Conservation (phyloP, 2,329 filamentous ascomycete genomes). For the Xylaria sp. region DNA sequence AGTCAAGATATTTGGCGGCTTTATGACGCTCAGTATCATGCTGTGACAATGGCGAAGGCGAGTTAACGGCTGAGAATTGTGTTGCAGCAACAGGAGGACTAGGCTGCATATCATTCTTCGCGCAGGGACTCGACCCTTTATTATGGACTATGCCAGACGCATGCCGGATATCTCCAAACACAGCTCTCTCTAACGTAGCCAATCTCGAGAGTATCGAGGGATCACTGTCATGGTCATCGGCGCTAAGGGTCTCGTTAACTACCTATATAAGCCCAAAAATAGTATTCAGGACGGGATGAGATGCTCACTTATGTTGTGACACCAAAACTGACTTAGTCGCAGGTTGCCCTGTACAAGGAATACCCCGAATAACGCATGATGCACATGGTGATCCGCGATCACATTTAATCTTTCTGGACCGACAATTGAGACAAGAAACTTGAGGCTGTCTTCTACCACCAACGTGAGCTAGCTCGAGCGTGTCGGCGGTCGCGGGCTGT, state of each 20-base stretch:
- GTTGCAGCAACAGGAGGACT: constrained; percentile 10
- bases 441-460: constrained; percentile 38
- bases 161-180: constrained; percentile 29
- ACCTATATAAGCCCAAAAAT: not conserved
- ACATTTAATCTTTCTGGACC: constrained; percentile 44
- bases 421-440: constrained; percentile 42
- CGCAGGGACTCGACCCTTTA: not conserved
- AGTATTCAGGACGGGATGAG: not conserved
- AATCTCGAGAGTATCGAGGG: constrained; percentile 36
- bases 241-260: constrained; percentile 10
- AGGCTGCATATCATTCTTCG: not conserved
- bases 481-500: not conserved
- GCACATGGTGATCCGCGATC: constrained; percentile 39
- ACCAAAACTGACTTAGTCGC: not conserved
- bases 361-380: constrained; percentile 37
- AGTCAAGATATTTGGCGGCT: constrained; percentile 27
- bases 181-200: constrained; percentile 36
- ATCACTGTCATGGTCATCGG: not conserved
- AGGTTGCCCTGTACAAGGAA: constrained; percentile 33
- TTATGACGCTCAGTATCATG: constrained; percentile 27
- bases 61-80: not conserved
- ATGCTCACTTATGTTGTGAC: constrained; percentile 16
- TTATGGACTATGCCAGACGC: not conserved
- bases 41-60: not conserved
- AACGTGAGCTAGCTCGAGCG: not conserved